A percentile compares a stretch with the other conserved stretches of the same genome.
Conservation (phyloP, 2,329 filamentous ascomycete genomes). For the Corynespora cassiicola region DNA sequence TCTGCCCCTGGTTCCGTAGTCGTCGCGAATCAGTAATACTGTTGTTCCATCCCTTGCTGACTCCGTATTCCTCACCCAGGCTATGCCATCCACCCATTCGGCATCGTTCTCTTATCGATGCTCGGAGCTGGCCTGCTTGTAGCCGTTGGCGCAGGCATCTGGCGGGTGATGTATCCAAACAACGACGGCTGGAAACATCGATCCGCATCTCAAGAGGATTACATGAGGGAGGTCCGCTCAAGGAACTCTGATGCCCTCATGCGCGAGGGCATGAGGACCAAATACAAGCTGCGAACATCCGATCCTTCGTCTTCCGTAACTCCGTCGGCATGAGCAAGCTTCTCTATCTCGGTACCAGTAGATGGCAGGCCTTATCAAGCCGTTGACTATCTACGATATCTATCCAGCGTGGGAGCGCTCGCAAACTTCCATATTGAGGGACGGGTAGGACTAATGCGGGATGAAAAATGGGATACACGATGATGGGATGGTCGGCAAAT, state of each 20-base stretch:
- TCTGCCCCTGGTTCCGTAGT: too few relatives aligned
- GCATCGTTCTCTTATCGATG: constrained; percentile 39
- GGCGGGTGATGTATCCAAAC: constrained; percentile 17
- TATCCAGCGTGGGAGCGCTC: too few relatives aligned
- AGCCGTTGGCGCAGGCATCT: constrained; percentile 26
- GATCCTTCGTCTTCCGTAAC: too few relatives aligned
- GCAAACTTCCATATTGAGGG: not conserved
- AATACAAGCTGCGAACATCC: not conserved
- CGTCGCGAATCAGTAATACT: too few relatives aligned
- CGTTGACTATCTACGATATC: too few relatives aligned
- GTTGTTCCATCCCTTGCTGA: too few relatives aligned
- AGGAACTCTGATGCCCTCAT: constrained; percentile 22
- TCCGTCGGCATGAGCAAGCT: not conserved
- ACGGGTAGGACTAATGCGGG: too few relatives aligned
- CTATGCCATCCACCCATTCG: constrained; percentile 27
- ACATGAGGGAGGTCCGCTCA: constrained; percentile 40
- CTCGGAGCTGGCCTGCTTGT: constrained; percentile 29
- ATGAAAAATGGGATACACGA: too few relatives aligned
- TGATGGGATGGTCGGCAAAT: too few relatives aligned
- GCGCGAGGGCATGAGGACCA: constrained; percentile 4
- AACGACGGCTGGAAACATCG: constrained; percentile 13
- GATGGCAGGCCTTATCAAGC: not conserved
- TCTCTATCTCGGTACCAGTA: constrained; percentile 1
- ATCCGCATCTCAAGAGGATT: constrained; percentile 35
- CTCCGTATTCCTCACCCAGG: too few relatives aligned